These are phyloP conservation scores for Alternaria alternata DNA, from an alignment of 2,329 filamentous ascomycete genomes.

Conservation along the genomic window DNA sequence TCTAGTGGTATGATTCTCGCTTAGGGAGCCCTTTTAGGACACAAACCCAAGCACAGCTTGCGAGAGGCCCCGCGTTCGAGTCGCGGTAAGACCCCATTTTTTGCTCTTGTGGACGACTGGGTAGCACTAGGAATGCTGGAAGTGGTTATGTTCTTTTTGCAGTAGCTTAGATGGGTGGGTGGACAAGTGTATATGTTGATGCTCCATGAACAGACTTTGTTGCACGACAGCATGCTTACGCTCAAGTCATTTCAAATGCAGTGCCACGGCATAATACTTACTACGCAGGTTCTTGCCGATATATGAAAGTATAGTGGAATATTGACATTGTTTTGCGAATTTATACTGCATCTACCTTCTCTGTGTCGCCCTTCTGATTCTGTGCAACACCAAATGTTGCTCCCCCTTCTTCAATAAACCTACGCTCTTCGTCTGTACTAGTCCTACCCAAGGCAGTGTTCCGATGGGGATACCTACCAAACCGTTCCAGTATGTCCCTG, in stretches of 20 bases:
- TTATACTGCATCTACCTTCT: background rate
- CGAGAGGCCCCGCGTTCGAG: constrained; percentile 49
- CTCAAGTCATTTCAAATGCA: background rate
- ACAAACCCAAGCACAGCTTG: constrained; percentile 17
- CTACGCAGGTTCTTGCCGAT: background rate
- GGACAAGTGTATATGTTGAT: background rate
- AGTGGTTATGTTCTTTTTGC: background rate
- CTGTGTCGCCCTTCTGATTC: constrained; percentile 10
- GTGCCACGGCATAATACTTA: background rate
- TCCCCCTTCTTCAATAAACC: constrained; percentile 58
- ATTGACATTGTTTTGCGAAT: background rate
- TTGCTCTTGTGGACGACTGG: background rate
- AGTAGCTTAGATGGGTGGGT: background rate
- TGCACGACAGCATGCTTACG: background rate
- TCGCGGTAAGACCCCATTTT: constrained; percentile 23
- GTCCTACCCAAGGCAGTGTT: constrained; percentile 62
- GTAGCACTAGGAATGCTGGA: accelerated
- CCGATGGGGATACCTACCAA: constrained; percentile 68
- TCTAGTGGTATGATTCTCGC: constrained; percentile 63
- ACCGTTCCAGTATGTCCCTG: constrained; percentile 59
- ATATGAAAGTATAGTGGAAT: background rate
- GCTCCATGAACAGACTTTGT: background rate
- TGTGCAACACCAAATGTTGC: constrained; percentile 52
- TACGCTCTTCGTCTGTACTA: constrained; percentile 59
- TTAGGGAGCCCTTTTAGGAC: too few species aligned